Evolutionary conservation across 768 basidiomycete species (phyloP).

Genomic region (Lentinula detonsa): DNA sequence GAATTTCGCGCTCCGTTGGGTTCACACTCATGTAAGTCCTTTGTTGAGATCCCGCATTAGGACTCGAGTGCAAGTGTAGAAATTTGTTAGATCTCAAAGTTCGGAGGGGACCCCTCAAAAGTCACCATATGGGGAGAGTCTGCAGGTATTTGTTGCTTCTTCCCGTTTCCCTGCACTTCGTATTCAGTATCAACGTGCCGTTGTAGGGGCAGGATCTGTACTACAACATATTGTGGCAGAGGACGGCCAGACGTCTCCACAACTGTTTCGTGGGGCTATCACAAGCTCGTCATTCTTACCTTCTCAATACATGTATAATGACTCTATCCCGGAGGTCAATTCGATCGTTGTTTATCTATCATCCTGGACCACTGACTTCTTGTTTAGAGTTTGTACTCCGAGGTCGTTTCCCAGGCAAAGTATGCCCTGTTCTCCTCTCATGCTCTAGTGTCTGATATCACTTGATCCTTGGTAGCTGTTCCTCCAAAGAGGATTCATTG

Average conservation of each 20-base stretch:
- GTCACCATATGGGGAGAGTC: constrained; percentile 33
- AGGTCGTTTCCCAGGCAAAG: not conserved
- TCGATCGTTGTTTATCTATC: not conserved
- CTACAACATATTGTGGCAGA: constrained; percentile 26
- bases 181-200: not conserved
- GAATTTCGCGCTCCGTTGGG: constrained; percentile 25
- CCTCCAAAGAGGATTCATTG: constrained; percentile 8
- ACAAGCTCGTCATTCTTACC: constrained; percentile 28
- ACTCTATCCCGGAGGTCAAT: constrained; percentile 19
- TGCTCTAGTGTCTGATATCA: not conserved
- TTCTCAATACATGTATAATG: constrained; percentile 27
- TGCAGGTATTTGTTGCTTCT: constrained; percentile 12
- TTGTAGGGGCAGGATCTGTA: constrained; percentile 24
- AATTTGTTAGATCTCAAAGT: constrained; percentile 21
- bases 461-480: not conserved
- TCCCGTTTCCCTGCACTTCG: not conserved
- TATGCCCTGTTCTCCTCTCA: not conserved
- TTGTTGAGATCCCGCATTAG: not conserved
- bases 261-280: constrained; percentile 24
- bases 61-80: not conserved
- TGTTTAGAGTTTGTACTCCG: not conserved
- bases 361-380: not conserved
- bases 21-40: constrained; percentile 23
- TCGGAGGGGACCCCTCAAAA: constrained; percentile 24
- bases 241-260: constrained; percentile 24